Base-by-base conservation (phyloP, 1,284 basidiomycete genomes). In the Ustilago loliicola region DNA sequence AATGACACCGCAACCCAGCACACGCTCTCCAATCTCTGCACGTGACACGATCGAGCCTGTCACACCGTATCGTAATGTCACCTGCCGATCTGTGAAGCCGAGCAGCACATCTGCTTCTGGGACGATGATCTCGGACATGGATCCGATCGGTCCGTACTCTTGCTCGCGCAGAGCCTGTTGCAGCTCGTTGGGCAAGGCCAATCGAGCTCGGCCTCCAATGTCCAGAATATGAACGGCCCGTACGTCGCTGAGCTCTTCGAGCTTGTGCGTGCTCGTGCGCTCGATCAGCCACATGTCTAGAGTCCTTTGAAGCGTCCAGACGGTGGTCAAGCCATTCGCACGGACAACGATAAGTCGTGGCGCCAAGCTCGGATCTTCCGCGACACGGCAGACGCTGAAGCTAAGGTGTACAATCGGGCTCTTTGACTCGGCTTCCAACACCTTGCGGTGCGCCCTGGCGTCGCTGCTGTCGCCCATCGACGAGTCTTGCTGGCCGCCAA, bases 261-360 rank as follows among this genome's bases (percentile, higher is more conserved):
- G 45, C 59, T 66, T 76, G 27, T 63, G 56, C 9, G 57, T 61
- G 27, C 66, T 48, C 13, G 72, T 79, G 29, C 81, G 67, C 36
- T 69, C 70, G 21, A 66, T 66, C 36, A 83, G 55, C 84, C 84
- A 85, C 60, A 72, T 72, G 29, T 79, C 78, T 2, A 82, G 51
- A 32, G 69, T 66, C 58, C 63, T 80, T 23, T 78, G 73, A 21
- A 84, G 60, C 15, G 84, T 83, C 81, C 83, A 84, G 9, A 83
- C 56, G 5, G 81, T 79, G n/a, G 67, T 75, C 50, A 72, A 27
- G 19, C 82, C 82, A 36, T 78, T 80, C 0, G 70, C 66, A 4
- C 84, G 77, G 21, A 64, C 55, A 4, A 82, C 84, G 17, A 85
- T 42, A 2, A 85, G 72, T 27, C 81, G 79, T 2, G 81, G 78